Percentiles rank a stretch among this genome's conserved stretches.
phyloP scores from a whole-genome alignment of 495 filamentous ascomycete species.

The Podospora pseudoanserina region DNA sequence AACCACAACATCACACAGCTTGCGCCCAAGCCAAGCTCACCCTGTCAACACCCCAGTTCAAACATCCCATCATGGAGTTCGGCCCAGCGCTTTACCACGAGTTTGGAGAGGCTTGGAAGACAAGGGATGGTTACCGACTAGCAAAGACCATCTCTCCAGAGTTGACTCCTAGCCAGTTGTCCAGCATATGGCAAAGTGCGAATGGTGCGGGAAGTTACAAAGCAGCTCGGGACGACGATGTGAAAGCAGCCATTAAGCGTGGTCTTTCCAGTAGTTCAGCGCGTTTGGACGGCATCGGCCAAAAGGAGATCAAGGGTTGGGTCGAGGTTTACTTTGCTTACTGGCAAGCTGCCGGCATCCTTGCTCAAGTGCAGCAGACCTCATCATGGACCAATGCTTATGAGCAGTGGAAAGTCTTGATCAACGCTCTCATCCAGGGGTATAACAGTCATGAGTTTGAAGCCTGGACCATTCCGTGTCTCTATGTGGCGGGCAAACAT shows the following conservation, averaged over 20 bases:
- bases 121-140: slow-evolving; percentile 59
- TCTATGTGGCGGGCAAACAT: slow-evolving; percentile 81
- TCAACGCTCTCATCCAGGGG: slow-evolving; percentile 65
- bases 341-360: slow-evolving; percentile 73
- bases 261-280: slow-evolving; percentile 50
- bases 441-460: slow-evolving; percentile 68
- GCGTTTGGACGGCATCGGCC: slow-evolving; percentile 46
- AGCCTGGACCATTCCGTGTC: slow-evolving; percentile 82
- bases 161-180: slow-evolving; percentile 53
- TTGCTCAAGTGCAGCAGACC: slow-evolving; percentile 50
- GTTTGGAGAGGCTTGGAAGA: slow-evolving; percentile 56
- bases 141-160: slow-evolving; percentile 68
- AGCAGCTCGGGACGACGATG: slow-evolving; percentile 30
- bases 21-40: slow-evolving; percentile 3
- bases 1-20: neutral
- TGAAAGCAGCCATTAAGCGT: slow-evolving; percentile 57
- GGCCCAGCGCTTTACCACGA: slow-evolving; percentile 38
- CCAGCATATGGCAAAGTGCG: slow-evolving; percentile 60
- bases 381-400: slow-evolving; percentile 69
- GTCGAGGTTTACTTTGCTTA: slow-evolving; percentile 75
- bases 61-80: slow-evolving; percentile 51
- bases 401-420: slow-evolving; percentile 76
- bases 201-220: slow-evolving; percentile 36
- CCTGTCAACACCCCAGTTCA: neutral
- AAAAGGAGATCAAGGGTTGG: slow-evolving; percentile 70